Evolutionary conservation across 2,329 filamentous ascomycete genomes (phyloP), one percentile per base, ranked within the genome.

Genomic region (Leptodontidium sp.): DNA sequence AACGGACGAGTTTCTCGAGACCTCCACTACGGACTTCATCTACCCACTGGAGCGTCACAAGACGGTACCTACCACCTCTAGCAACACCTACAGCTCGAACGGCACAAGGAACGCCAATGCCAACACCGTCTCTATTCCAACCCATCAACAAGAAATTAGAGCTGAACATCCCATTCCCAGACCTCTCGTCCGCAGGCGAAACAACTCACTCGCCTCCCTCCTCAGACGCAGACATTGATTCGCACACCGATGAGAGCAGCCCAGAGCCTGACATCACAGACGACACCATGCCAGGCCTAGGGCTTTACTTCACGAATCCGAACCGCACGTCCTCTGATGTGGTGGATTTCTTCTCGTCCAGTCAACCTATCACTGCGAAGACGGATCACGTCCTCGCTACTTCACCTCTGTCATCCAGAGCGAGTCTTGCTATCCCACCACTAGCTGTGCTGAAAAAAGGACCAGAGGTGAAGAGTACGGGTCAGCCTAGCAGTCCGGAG

Each of bases 181-280:
- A 77, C 35, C 35, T 71, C 14, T 76, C 75, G 0, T 77, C 76
- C 5, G 72, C 75, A 9, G 73, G 73, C n/a, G 76, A 77, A 40
- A 77, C 76, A 4, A 69, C 69, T 4, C 68, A 70, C 17, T 77
- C 76, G 1, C 72, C 69, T 8, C 71, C 67, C 11, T 71, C 66
- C 29, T 77, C 75, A 21, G 76, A 78, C 40, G 76, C 72, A 29
- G 75, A 78, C 45, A 64, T 76, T 21, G 76, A 78, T 66, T 75
- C 76, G 6, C 74, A 73, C 49, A 77, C 76, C 6, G 76, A 78
- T 65, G 76, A 75, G 40, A 77, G 74, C 29, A 75, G 67, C 63
- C 71, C 74, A 1, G 76, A 78, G 57, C 64, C 59, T 3, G 73
- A 75, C 12, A 15, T 58, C 4, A 59, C 47, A 14, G 69, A 69